phyloP scores from a whole-genome alignment of 768 basidiomycete species.

The Hypholoma sublateritium region DNA sequence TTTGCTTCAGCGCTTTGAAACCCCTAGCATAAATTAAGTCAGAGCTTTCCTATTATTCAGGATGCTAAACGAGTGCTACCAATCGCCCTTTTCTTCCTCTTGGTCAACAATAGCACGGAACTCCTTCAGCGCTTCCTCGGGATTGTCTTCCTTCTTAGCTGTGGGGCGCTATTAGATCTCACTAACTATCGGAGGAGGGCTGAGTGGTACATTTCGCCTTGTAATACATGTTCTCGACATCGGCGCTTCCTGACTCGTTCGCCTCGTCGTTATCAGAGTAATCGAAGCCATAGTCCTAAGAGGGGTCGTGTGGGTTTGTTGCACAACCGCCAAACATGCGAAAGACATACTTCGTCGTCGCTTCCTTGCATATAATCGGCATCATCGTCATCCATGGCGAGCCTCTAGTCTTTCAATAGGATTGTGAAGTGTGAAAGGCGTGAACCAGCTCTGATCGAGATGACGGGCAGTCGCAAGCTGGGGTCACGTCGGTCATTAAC shows the following conservation, averaged over 20 bases:
- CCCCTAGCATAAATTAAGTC: conserved; percentile 58
- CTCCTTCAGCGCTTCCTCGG: conserved; percentile 88
- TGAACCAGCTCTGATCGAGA: no score
- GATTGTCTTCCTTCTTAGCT: conserved; percentile 94
- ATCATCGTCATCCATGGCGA: conserved; percentile 86
- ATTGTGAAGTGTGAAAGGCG: neutral
- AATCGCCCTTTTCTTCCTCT: conserved; percentile 92
- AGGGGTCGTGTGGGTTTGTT: neutral
- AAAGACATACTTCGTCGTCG: conserved; percentile 68
- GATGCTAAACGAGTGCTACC: conserved; percentile 46
- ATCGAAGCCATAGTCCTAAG: conserved; percentile 91
- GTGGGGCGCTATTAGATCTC: conserved; percentile 11
- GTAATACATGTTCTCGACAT: conserved; percentile 98
- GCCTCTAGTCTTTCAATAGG: neutral
- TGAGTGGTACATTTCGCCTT: conserved; percentile 82
- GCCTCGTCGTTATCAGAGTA: conserved; percentile 91
- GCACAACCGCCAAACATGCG: conserved; percentile 1
- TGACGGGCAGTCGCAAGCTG: neutral
- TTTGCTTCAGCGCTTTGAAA: conserved; percentile 98
- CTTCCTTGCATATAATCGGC: conserved; percentile 92
- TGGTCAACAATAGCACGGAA: conserved; percentile 87
- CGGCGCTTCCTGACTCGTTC: conserved; percentile 76
- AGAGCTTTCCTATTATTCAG: neutral
- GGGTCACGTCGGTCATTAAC: no score
- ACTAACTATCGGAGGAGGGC: neutral